Evolutionary conservation across 2,329 filamentous ascomycete species (phyloP).

Genomic region (Bipolaris zeicola): DNA sequence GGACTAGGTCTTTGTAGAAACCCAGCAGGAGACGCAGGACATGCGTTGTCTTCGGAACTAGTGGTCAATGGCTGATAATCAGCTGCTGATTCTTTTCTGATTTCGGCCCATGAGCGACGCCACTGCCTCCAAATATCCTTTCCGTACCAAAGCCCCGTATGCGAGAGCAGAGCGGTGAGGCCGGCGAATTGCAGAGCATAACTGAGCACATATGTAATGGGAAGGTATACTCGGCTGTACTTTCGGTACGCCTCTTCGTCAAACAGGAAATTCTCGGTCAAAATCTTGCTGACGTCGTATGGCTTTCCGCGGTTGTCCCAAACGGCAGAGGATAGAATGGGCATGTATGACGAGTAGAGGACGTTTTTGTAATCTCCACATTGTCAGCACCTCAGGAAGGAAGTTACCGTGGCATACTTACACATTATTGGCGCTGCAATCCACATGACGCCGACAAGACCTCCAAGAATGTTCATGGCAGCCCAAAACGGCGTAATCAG

Average conservation of each 20-base stretch:
- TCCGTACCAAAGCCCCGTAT: constrained; percentile 84
- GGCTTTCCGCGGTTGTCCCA: constrained; percentile 83
- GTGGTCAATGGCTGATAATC: constrained; percentile 45
- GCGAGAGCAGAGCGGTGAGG: constrained; percentile 76
- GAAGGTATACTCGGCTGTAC: constrained; percentile 85
- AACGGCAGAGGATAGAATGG: constrained; percentile 80
- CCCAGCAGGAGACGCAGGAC: constrained; percentile 25
- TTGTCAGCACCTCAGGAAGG: constrained; percentile 8
- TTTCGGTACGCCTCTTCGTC: constrained; percentile 74
- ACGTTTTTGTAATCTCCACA: constrained; percentile 71
- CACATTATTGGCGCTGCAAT: constrained; percentile 76
- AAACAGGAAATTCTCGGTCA: constrained; percentile 79
- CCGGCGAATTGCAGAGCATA: constrained; percentile 88
- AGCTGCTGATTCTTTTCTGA: constrained; percentile 45
- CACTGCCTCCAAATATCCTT: constrained; percentile 80
- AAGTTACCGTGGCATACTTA: constrained; percentile 33
- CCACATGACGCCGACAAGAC: constrained; percentile 84
- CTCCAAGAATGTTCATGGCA: constrained; percentile 81
- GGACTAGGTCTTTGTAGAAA: constrained; percentile 35
- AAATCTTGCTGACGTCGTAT: constrained; percentile 80
- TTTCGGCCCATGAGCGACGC: constrained; percentile 70
- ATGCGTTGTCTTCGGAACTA: constrained; percentile 43
- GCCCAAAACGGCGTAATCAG: constrained; percentile 86
- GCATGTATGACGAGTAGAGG: constrained; percentile 83
- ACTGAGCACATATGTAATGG: constrained; percentile 85